A percentile compares a stretch with the other conserved stretches of the same genome.
Evolutionary conservation across 2,329 filamentous ascomycete genomes (phyloP).

Genomic region (Botrytis galanthina): DNA sequence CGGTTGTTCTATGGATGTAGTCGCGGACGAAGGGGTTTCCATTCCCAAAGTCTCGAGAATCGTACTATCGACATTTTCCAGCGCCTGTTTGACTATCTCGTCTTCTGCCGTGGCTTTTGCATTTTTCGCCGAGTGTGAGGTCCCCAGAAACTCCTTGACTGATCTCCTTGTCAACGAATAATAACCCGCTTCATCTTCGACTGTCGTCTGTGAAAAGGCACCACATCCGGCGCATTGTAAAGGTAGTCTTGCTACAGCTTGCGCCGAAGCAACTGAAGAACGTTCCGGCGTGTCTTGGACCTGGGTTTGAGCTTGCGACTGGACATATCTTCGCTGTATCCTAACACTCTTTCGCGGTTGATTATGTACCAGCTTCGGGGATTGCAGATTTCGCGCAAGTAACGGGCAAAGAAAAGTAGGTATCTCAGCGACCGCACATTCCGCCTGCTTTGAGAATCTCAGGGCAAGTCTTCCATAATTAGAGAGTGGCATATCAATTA

Average conservation of each 20-base stretch:
- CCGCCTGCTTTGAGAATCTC: slow-evolving; percentile 24
- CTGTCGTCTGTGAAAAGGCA: slow-evolving; percentile 57
- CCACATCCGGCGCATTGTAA: slow-evolving; percentile 63
- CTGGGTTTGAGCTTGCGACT: background rate
- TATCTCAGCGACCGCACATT: slow-evolving; percentile 39
- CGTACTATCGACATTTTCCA: slow-evolving; percentile 29
- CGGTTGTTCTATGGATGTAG: slow-evolving; percentile 42
- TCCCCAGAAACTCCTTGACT: slow-evolving; percentile 49
- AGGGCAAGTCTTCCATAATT: slow-evolving; percentile 16
- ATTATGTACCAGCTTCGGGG: background rate
- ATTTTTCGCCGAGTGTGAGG: background rate
- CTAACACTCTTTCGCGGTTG: background rate
- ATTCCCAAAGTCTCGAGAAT: slow-evolving; percentile 23
- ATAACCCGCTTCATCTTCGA: slow-evolving; percentile 54
- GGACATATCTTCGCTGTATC: slow-evolving; percentile 19
- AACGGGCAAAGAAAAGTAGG: slow-evolving; percentile 51
- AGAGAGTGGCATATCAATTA: slow-evolving; percentile 16
- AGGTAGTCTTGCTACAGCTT: slow-evolving; percentile 44
- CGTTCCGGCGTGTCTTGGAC: background rate
- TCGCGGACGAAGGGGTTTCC: slow-evolving; percentile 2
- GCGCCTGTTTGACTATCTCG: slow-evolving; percentile 44
- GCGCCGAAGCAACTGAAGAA: background rate
- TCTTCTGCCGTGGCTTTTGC: slow-evolving; percentile 42
- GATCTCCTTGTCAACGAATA: slow-evolving; percentile 53
- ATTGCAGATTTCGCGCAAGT: slow-evolving; percentile 10